Evolutionary conservation across 345 rosid genomes (phyloP).

Genomic region (Murraya paniculata): DNA sequence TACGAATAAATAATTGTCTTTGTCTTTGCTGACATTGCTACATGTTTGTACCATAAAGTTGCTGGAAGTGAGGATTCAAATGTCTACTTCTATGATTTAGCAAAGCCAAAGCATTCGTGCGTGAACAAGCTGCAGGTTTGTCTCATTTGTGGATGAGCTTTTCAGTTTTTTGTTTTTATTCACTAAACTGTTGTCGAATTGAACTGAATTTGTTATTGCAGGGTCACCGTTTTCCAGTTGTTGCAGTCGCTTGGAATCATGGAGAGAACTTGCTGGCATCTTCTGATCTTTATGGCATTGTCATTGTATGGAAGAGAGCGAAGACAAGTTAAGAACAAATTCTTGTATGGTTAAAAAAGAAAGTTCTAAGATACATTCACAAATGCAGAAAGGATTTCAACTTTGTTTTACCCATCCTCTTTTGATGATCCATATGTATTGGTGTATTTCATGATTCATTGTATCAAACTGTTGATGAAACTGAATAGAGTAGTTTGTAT

Average conservation of each 20-base stretch:
- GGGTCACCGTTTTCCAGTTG: slow-evolving; percentile 94
- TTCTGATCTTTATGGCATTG: slow-evolving; percentile 86
- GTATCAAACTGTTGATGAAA: not conserved
- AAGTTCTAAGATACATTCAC: slow-evolving; percentile 4
- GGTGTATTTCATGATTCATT: not conserved
- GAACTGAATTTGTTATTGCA: slow-evolving; percentile 26
- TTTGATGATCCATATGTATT: too few species aligned
- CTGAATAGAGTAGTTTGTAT: not conserved
- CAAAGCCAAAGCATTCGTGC: slow-evolving; percentile 81
- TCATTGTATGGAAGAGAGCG: slow-evolving; percentile 97
- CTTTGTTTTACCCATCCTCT: not conserved
- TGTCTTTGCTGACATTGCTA: slow-evolving; percentile 13
- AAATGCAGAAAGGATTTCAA: not conserved
- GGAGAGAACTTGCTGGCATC: slow-evolving; percentile 95
- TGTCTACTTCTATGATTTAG: slow-evolving; percentile 86
- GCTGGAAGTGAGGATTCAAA: slow-evolving; percentile 94
- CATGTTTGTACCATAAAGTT: slow-evolving; percentile 41
- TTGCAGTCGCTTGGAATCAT: slow-evolving; percentile 91
- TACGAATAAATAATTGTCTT: not conserved
- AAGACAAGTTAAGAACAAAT: slow-evolving; percentile 42
- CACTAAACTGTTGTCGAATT: not conserved
- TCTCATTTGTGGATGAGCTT: slow-evolving; percentile 3
- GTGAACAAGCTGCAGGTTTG: slow-evolving; percentile 95
- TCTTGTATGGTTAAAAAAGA: not conserved
- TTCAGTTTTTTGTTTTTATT: not conserved